Percentiles rank a stretch among this genome's conserved stretches.
These are phyloP conservation scores for Spatholobus suberectus DNA, from an alignment of 306 rosid species.

Conservation along the genomic window DNA sequence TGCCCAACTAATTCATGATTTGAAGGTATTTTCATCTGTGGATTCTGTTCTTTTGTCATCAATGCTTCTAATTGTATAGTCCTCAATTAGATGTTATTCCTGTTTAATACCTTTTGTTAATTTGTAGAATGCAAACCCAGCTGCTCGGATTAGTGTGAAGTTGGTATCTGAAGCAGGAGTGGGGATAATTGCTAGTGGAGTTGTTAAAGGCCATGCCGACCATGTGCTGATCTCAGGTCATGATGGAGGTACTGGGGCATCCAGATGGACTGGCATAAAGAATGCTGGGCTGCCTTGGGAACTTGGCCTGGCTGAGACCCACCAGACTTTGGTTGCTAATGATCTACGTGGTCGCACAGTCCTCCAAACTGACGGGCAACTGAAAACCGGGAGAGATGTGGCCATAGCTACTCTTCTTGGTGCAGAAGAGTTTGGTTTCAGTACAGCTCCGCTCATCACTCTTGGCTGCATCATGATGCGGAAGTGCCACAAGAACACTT, in stretches of 20 bases:
- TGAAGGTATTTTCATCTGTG: slow-evolving; percentile 66
- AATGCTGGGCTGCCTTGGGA: slow-evolving; percentile 99
- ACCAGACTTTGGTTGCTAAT: slow-evolving; percentile 96
- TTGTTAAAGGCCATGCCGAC: slow-evolving; percentile 98
- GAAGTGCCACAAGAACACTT: slow-evolving; percentile 98
- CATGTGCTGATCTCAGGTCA: slow-evolving; percentile 97
- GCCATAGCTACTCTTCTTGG: slow-evolving; percentile 99
- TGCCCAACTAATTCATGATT: slow-evolving; percentile 93
- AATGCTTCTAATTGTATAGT: background rate
- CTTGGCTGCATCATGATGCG: slow-evolving; percentile 99
- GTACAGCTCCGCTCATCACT: slow-evolving; percentile 98
- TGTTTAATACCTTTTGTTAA: slow-evolving; percentile 29
- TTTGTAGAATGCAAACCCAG: slow-evolving; percentile 86
- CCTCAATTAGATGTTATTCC: background rate
- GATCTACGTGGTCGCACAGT: slow-evolving; percentile 94
- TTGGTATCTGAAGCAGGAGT: slow-evolving; percentile 99
- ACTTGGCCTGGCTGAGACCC: slow-evolving; percentile 99
- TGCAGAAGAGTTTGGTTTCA: slow-evolving; percentile 98
- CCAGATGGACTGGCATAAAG: slow-evolving; percentile 99
- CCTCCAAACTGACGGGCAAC: slow-evolving; percentile 99
- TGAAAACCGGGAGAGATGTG: slow-evolving; percentile 98
- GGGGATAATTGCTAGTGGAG: slow-evolving; percentile 99
- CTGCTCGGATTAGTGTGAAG: slow-evolving; percentile 97
- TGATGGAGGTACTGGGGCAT: slow-evolving; percentile 99
- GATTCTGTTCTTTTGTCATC: background rate